phyloP scores from a whole-genome alignment of 2,329 filamentous ascomycete species.

The Penicillium decumbens region DNA sequence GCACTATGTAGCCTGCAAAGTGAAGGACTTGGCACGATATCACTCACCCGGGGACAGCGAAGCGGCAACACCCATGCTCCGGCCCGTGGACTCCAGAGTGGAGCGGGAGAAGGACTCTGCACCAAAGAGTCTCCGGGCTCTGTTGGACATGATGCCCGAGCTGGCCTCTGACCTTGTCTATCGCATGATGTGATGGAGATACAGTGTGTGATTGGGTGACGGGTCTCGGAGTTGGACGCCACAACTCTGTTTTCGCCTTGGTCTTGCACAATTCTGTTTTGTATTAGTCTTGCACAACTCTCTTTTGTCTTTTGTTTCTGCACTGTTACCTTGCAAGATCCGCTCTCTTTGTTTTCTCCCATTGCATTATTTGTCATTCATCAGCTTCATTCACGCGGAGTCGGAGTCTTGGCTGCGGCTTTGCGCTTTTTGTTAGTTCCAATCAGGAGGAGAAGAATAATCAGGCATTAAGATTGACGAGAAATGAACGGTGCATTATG shows the following conservation, averaged over 20 bases:
- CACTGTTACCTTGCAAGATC: no score
- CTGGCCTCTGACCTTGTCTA: slow-evolving; percentile 42
- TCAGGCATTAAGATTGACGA: not conserved
- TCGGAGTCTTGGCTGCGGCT: slow-evolving; percentile 1
- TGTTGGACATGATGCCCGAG: slow-evolving; percentile 38
- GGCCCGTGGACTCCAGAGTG: slow-evolving; percentile 18
- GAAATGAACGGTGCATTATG: not conserved
- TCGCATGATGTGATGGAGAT: slow-evolving; percentile 35
- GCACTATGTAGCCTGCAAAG: slow-evolving; percentile 41
- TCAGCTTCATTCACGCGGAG: slow-evolving; percentile 4
- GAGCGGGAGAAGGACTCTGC: slow-evolving; percentile 14
- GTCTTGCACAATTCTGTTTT: no score
- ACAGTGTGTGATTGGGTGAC: slow-evolving; percentile 8
- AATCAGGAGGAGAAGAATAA: not conserved
- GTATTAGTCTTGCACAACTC: no score
- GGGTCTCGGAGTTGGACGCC: not conserved
- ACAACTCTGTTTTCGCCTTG: no score
- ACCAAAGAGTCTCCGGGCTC: slow-evolving; percentile 32
- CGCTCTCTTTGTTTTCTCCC: not conserved
- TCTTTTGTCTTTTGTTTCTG: no score
- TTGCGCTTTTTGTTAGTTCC: not conserved
- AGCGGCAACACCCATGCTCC: slow-evolving; percentile 18
- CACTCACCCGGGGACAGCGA: slow-evolving; percentile 27
- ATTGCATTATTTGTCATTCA: slow-evolving; percentile 11
- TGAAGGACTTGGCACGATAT: slow-evolving; percentile 37